Percentiles rank a stretch among this genome's conserved stretches.
These are phyloP conservation scores for Phytophthora macrochlamydospora DNA, from an alignment of 352 stramenopile genomes.

Conservation along the genomic window DNA sequence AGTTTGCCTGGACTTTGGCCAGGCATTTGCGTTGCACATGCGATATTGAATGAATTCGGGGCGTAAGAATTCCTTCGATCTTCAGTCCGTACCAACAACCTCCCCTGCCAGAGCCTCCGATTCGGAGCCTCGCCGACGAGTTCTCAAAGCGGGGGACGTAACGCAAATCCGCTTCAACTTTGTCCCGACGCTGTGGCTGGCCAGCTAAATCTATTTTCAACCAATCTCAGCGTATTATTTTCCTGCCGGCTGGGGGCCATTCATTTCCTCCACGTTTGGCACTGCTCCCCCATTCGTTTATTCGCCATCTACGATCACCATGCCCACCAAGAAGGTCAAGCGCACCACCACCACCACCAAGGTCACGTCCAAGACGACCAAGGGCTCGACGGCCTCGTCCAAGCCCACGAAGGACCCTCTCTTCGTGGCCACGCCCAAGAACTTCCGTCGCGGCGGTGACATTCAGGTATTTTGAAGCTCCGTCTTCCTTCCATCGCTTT, in stretches of 20 bases:
- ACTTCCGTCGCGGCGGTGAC: conserved; percentile 96
- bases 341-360: conserved; percentile 74
- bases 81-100: no score
- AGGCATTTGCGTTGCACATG: background rate
- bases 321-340: conserved; percentile 90
- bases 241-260: background rate
- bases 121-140: no score
- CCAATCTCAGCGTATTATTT: no score
- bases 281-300: conserved; percentile 64
- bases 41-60: background rate
- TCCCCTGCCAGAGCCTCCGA: no score
- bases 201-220: no score
- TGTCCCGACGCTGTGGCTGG: no score
- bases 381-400: conserved; percentile 63
- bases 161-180: background rate
- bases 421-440: conserved; percentile 94
- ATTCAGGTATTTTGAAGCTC: conserved; percentile 90
- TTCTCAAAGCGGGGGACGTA: no score
- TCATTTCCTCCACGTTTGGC: background rate
- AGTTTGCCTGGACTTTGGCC: no score
- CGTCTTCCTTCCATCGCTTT: conserved; percentile 20
- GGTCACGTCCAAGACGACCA: conserved; percentile 69
- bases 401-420: conserved; percentile 93
- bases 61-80: no score
- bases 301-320: conserved; percentile 86